Evolutionary conservation across 2,329 filamentous ascomycete species (phyloP).

Genomic region (Leptosphaerulina australis): DNA sequence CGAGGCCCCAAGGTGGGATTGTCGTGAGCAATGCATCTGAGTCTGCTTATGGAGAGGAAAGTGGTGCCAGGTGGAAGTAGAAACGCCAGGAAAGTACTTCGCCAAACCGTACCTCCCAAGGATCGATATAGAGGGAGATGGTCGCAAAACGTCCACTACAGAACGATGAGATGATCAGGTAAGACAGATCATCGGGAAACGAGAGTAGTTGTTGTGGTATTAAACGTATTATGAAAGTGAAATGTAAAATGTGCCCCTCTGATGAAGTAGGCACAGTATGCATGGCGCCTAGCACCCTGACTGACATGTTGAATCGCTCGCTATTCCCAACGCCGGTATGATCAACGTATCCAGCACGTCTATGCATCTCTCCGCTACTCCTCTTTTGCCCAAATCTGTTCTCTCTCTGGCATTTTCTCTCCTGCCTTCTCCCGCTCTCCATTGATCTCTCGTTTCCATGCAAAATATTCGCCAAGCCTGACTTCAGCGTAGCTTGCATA

Average conservation of each 20-base stretch:
- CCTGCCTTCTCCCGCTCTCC: constrained; percentile 12
- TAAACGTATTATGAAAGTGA: constrained; percentile 7
- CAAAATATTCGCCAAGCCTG: constrained; percentile 88
- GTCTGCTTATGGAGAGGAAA: no score
- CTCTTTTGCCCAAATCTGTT: constrained; percentile 15
- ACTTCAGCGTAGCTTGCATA: constrained; percentile 90
- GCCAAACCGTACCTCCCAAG: no score
- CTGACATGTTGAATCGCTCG: constrained; percentile 19
- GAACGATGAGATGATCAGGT: no score
- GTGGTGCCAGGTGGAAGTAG: no score
- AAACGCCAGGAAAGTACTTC: no score
- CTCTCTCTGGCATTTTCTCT: constrained; percentile 13
- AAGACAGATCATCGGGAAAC: no score
- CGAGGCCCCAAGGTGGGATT: no score
- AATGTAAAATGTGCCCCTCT: background rate
- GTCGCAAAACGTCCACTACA: no score
- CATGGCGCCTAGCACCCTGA: constrained; percentile 11
- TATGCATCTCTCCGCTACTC: constrained; percentile 2
- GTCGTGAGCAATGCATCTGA: no score
- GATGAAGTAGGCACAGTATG: constrained; percentile 15
- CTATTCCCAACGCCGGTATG: constrained; percentile 12
- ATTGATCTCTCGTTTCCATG: constrained; percentile 68
- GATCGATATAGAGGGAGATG: no score
- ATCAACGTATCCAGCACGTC: background rate
- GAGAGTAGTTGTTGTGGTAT: constrained; percentile 4